Evolutionary conservation across 768 basidiomycete genomes (phyloP), one percentile per base, ranked within the genome.

Genomic region (Pholiota molesta): DNA sequence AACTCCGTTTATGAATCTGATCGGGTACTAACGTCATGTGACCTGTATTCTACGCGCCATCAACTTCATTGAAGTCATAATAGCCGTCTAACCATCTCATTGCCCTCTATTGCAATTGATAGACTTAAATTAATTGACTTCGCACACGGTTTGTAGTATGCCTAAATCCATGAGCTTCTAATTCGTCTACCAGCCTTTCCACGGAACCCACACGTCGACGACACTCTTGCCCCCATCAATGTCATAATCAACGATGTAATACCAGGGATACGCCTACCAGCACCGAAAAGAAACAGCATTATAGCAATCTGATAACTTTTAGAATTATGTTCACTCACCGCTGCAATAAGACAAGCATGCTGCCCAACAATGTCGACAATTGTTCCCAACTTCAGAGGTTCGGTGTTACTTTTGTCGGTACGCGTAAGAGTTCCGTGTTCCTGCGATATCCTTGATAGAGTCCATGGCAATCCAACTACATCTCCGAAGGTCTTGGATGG

Each of bases 151-250:
- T 2, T 17, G 14, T 29, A 9, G 29, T 19, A 29, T 17, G 5
- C 28, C 17, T 17, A 35, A 11, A 2, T 42, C 33, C 26, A 40
- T 29, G 23, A 40, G 47, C 31, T 29, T n/a, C n/a, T 35, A 17
- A 35, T 8, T 21, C 57, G 26, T 58, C 69, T 78, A 96, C 94
- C 94, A 95, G 0, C 92, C 93, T 74, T 94, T 96, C 91, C 92
- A 94, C 7, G 92, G 86, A 47, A 94, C 87, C 94, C 94, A 95
- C 29, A 95, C 77, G 73, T 95, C 93, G 19, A 88, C 85, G 8
- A 94, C 86, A 40, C 81, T 79, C 39, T 73, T 75, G 16, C 82
- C 82, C 21, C 75, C 79, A 17, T 78, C 79, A 31, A 77, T 71
- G n/a, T 78, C 78, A 7, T 84, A 84, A 65, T 95, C 93, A 2